Base-by-base conservation (phyloP, 495 filamentous ascomycete genomes). In the Aspergillus nidulans region DNA sequence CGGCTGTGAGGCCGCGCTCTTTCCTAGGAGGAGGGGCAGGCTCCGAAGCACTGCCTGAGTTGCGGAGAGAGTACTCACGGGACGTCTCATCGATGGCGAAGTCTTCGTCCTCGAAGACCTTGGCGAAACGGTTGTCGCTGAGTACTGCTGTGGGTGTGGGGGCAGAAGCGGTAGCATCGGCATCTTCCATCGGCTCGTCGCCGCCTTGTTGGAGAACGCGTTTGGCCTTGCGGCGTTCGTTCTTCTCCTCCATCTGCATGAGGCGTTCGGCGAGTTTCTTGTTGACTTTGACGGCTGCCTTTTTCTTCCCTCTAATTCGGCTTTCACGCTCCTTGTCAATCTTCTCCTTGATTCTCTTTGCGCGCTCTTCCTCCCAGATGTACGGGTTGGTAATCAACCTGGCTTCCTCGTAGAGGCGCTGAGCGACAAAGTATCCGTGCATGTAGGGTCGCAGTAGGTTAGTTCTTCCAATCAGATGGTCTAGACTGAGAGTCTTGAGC, bases 341-440 rank as follows among this genome's bases (percentile, higher is more conserved):
- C 78, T 89, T 95, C 68, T 92, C 88, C 68, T 89, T 88, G 48
- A 97, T 78, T 51, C 86, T 81, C 75, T 95, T 95, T 30, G 84
- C 84, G 38, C 91, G 81, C 66, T 96, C 87, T 60, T 96, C 87
- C 60, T 95, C 88, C 82, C 88, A 94, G 53, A 94, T 78, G 65
- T 91, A 95, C 1, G 94, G 94, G 69, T 97, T 92, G 38, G 87
- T 82, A 56, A 97, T 95, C 53, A 98, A 72, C 23, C 87, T 74
- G n/a, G 92, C 94, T 70, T 97, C 90, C 56, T 97, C 95, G 65
- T 97, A 97, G 21, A 99, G 66, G 47, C 87, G 85, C 61, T 95
- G 90, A 52, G 87, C 88, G 10, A 97, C 90, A 71, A 98, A 98
- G 79, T 94, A 97, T 57, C 94, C 94, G 68, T 97, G 92, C 95